Evolutionary conservation across 2,329 filamentous ascomycete genomes (phyloP).

Genomic region (Blastomyces percursus): DNA sequence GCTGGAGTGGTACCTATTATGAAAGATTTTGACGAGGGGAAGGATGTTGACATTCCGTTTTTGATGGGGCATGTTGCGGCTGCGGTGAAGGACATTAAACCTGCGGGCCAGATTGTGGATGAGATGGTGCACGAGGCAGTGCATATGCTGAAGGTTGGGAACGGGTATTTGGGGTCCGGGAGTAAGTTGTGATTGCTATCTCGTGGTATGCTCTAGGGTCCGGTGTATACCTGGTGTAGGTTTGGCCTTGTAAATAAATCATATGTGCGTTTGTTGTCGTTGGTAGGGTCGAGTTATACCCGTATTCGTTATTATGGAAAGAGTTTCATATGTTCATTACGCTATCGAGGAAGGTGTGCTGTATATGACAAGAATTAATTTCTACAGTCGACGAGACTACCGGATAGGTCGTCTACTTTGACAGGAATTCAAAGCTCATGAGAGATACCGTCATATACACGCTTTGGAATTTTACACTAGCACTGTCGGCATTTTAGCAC

Average conservation of each 20-base stretch:
- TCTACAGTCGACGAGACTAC: neutral
- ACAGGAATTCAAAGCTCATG: neutral
- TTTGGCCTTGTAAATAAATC: neutral
- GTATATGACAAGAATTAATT: neutral
- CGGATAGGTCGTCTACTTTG: neutral
- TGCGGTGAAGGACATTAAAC: constrained; percentile 63
- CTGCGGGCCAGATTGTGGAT: constrained; percentile 71
- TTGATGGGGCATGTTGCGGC: constrained; percentile 92
- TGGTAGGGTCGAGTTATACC: neutral
- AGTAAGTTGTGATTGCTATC: constrained; percentile 35
- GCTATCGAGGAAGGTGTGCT: neutral
- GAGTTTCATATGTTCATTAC: neutral
- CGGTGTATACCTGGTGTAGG: neutral
- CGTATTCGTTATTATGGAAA: neutral
- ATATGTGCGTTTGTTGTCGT: neutral
- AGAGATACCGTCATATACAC: neutral
- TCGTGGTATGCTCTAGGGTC: neutral
- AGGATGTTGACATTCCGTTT: constrained; percentile 75
- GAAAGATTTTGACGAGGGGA: constrained; percentile 70
- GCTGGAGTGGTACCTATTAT: constrained; percentile 69
- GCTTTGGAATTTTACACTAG: neutral
- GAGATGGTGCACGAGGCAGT: constrained; percentile 78
- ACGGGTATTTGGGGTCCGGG: constrained; percentile 44
- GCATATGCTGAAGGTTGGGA: constrained; percentile 52
- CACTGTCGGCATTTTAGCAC: neutral